Evolutionary conservation across 441 rosid genomes (phyloP).

Genomic region (Corymbia citriodora): DNA sequence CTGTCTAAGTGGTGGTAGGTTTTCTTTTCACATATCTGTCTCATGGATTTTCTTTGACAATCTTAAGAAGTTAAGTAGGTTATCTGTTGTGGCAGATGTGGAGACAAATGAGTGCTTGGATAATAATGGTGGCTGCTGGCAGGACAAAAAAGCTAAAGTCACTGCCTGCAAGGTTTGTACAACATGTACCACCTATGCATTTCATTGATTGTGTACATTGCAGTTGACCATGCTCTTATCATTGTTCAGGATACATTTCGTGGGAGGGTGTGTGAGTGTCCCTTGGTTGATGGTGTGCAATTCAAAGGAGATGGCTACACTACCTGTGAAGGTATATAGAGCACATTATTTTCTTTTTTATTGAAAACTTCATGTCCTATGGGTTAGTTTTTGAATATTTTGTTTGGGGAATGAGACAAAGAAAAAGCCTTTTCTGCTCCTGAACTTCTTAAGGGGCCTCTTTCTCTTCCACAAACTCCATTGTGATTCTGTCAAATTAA

Average conservation of each 20-base stretch:
- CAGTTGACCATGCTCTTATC: neutral
- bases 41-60: neutral
- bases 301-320: constrained; percentile 98
- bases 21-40: neutral
- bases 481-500: neutral
- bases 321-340: constrained; percentile 73
- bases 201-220: neutral
- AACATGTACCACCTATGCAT: constrained; percentile 2
- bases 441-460: neutral
- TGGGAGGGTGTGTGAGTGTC: constrained; percentile 95
- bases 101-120: constrained; percentile 97
- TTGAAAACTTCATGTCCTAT: neutral
- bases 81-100: constrained; percentile 45
- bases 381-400: neutral
- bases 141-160: constrained; percentile 68
- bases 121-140: constrained; percentile 97
- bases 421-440: neutral
- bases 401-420: neutral
- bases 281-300: constrained; percentile 84
- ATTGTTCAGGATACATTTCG: constrained; percentile 86
- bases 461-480: neutral
- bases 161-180: constrained; percentile 90
- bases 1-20: constrained; percentile 80
- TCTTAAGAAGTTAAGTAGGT: constrained; percentile 2
- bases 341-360: neutral